Evolutionary conservation across 441 rosid genomes (phyloP), one percentile per base, ranked within the genome.

Genomic region (Aquilaria agallochum): DNA sequence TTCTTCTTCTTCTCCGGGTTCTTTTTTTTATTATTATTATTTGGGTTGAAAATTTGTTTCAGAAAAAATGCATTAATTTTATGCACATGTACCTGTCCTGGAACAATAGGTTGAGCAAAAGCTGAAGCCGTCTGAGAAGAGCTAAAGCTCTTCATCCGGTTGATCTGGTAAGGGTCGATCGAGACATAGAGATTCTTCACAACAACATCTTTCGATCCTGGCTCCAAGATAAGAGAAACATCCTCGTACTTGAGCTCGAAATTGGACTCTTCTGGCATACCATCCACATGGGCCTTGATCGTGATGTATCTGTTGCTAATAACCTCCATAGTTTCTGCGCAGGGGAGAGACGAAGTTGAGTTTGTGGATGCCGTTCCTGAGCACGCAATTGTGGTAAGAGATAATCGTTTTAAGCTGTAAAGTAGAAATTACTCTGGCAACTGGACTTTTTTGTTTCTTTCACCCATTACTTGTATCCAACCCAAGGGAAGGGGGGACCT

Each of bases 111-210:
- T 30, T 9, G 46, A 1, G 85, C 68, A 10, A 31, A 58, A 0
- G 42, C 20, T 2, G 44, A 2, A 0, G 42, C 20, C 14, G n/a
- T 54, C 5, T 81, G 87, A 0, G 82, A 73, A 4, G 80, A 66
- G 73, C 86, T 74, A 15, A 13, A 27, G 51, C 63, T 54, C 67
- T 83, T 83, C 69, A 81, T 63, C 58, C 83, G 76, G 67, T 81
- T 78, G 12, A 81, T 10, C 72, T 76, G 88, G 68, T 76, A 77
- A 57, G 83, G 88, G 42, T 83, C 88, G 1, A 84, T 75, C 10
- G 92, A 83, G 9, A 76, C 75, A 13, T 65, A 74, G 13, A 79
- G 70, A 67, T 77, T 80, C 66, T 74, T 83, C 10, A 80, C 77
- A n/a, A 85, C 69, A 14, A 76, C 53, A 9, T 65, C 50, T 0